These are phyloP conservation scores for Saraca asoca DNA, from an alignment of 331 rosid species.

Conservation along the genomic window DNA sequence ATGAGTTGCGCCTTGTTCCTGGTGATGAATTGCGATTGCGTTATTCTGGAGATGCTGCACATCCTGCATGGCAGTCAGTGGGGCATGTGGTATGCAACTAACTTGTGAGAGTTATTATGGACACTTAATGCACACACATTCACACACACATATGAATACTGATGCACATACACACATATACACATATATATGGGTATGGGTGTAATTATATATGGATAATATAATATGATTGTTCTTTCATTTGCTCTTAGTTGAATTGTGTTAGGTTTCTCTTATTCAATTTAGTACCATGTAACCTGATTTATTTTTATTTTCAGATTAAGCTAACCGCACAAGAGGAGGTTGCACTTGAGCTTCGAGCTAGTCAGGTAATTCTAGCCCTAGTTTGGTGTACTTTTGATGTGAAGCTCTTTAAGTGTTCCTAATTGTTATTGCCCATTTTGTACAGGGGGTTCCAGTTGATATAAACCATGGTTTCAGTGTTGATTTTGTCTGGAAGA, in stretches of 20 bases:
- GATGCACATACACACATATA: neutral
- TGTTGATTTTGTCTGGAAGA: conserved; percentile 99
- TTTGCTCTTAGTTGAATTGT: neutral
- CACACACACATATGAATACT: no score
- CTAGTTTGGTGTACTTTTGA: conserved; percentile 10
- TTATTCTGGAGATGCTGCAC: conserved; percentile 98
- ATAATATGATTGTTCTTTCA: neutral
- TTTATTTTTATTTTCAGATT: conserved; percentile 55
- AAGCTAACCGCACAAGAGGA: conserved; percentile 98
- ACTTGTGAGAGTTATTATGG: neutral
- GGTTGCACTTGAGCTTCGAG: conserved; percentile 97
- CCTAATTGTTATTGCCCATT: conserved; percentile 28
- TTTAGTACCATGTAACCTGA: conserved; percentile 9
- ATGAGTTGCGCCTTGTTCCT: conserved; percentile 96
- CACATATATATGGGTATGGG: neutral
- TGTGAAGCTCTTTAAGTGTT: conserved; percentile 8
- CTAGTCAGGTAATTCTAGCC: conserved; percentile 71
- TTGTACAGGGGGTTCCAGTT: conserved; percentile 90
- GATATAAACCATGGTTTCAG: conserved; percentile 95
- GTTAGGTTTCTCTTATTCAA: neutral
- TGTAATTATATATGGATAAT: neutral
- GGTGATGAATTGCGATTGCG: conserved; percentile 97
- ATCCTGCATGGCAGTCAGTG: conserved; percentile 99
- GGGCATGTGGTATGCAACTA: conserved; percentile 86
- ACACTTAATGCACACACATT: neutral